A percentile compares a stretch with the other conserved stretches of the same genome.
phyloP scores from a whole-genome alignment of 208 protist species.

The Polymyxa betae region DNA sequence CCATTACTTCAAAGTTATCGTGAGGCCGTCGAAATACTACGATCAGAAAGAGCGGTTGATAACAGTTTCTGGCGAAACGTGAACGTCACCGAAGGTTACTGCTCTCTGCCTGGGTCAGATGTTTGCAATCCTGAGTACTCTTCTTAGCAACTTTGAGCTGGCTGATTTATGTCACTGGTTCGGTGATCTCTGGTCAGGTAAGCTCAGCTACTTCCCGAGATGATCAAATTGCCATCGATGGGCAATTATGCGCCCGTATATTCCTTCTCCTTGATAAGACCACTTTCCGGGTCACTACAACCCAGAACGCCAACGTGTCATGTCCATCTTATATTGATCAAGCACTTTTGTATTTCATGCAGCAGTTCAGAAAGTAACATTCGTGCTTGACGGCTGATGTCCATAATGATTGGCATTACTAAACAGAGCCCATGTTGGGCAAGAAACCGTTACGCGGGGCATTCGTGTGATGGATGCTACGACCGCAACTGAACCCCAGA shows the following conservation, averaged over 20 bases:
- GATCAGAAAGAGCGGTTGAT: not conserved
- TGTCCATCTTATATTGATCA: constrained; percentile 10
- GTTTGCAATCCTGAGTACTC: not conserved
- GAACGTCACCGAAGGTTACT: constrained; percentile 15
- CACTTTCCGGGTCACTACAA: not conserved
- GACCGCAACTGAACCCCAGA: not conserved
- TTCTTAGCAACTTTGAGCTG: not conserved
- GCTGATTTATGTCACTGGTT: constrained; percentile 31
- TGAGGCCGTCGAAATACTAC: not conserved
- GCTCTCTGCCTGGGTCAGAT: not conserved
- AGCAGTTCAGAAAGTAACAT: constrained; percentile 30
- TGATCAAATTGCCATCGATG: constrained; percentile 44
- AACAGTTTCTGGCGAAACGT: not conserved
- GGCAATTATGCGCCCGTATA: constrained; percentile 28
- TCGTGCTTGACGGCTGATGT: not conserved
- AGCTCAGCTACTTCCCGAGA: not conserved
- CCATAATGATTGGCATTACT: not conserved
- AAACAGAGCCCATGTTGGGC: constrained; percentile 22
- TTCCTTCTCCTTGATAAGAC: not conserved
- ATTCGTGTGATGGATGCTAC: constrained; percentile 10
- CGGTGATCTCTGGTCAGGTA: constrained; percentile 14
- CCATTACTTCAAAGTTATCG: constrained; percentile 13
- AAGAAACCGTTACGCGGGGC: not conserved
- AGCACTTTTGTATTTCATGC: constrained; percentile 28
- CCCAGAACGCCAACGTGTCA: not conserved